Evolutionary conservation across 768 basidiomycete genomes (phyloP).

Genomic region (Coprinellus micaceus): DNA sequence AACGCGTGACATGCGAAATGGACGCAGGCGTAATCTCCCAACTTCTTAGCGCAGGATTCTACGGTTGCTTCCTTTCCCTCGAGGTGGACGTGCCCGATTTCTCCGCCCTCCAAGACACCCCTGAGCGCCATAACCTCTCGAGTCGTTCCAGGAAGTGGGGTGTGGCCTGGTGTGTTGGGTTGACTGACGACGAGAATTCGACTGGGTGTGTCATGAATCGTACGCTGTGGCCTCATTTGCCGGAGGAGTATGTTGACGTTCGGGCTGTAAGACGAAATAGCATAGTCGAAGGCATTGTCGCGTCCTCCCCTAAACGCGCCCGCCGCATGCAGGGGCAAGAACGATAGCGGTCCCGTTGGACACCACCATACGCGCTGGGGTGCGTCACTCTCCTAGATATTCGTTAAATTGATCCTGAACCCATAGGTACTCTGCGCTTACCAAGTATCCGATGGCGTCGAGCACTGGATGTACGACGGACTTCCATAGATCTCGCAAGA

Average conservation of each 20-base stretch:
- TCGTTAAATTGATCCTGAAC: not conserved
- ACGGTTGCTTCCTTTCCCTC: not conserved
- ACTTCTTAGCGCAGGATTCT: not conserved
- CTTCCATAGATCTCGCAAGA: not conserved
- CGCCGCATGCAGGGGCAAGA: constrained; percentile 32
- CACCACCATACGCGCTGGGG: constrained; percentile 28
- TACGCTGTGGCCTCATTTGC: not conserved
- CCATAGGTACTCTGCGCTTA: not conserved
- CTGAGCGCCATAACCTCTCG: constrained; percentile 8
- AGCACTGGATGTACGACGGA: constrained; percentile 8
- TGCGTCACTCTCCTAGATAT: not conserved
- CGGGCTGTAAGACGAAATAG: constrained; percentile 18
- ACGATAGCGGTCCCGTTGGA: constrained; percentile 23
- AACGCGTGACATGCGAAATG: constrained; percentile 34
- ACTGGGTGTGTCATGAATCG: not conserved
- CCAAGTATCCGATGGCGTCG: constrained; percentile 3
- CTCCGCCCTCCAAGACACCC: constrained; percentile 24
- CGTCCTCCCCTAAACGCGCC: constrained; percentile 17
- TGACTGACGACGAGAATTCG: constrained; percentile 12
- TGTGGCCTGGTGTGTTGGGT: constrained; percentile 2
- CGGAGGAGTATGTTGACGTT: constrained; percentile 5
- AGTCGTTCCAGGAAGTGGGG: constrained; percentile 9
- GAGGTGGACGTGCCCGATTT: not conserved
- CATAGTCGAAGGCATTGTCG: constrained; percentile 11
- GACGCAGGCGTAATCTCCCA: constrained; percentile 15